A percentile compares a stretch with the other conserved stretches of the same genome.
These are phyloP conservation scores for Lupinus albus DNA, from an alignment of 306 rosid species.

Conservation along the genomic window DNA sequence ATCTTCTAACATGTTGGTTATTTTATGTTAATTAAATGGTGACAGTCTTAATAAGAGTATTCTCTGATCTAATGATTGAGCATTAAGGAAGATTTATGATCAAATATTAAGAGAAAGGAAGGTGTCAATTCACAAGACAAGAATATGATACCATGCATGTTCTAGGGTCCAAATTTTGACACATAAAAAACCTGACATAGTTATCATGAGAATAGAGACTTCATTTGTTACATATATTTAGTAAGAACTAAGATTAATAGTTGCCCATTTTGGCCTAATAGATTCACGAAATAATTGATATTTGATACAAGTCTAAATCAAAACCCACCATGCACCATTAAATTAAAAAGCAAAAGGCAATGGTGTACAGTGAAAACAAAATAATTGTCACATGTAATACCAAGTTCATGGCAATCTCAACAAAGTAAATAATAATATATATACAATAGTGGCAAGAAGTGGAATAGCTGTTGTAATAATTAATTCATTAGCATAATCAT, in stretches of 20 bases:
- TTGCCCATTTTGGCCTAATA: conserved; percentile 24
- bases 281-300: not conserved
- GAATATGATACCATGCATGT: too few species aligned
- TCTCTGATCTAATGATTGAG: conserved; percentile 3
- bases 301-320: conserved; percentile 41
- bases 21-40: too few species aligned
- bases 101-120: too few species aligned
- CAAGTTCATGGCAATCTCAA: conserved; percentile 36
- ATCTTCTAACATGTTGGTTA: too few species aligned
- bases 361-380: conserved; percentile 14
- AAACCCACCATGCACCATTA: conserved; percentile 36
- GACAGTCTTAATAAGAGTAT: not conserved
- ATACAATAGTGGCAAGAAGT: conserved; percentile 49
- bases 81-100: not conserved
- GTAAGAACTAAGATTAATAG: not conserved
- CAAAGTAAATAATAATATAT: not conserved
- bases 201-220: not conserved
- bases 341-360: conserved; percentile 7
- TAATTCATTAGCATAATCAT: conserved; percentile 57
- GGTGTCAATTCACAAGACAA: too few species aligned
- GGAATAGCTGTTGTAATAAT: conserved; percentile 52
- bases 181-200: not conserved
- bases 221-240: not conserved
- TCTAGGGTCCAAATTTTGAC: not conserved
- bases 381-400: conserved; percentile 17